phyloP scores from a whole-genome alignment of 2,329 filamentous ascomycete genomes.

The Fusarium beomiforme region DNA sequence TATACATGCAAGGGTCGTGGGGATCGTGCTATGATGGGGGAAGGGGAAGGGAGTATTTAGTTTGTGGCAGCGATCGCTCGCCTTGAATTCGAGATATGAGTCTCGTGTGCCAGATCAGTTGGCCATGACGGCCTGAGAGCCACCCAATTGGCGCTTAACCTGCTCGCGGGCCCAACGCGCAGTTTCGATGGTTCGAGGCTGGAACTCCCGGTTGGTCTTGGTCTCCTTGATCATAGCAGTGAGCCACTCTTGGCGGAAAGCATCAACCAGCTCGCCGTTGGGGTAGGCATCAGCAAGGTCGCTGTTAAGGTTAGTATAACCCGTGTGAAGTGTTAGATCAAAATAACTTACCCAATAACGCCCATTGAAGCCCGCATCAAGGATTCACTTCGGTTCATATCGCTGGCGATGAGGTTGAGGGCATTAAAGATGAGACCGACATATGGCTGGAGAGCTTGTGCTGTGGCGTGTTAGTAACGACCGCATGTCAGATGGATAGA shows the following conservation, averaged over 20 bases:
- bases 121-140: slow-evolving; percentile 61
- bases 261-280: slow-evolving; percentile 83
- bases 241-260: slow-evolving; percentile 92
- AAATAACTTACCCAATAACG: slow-evolving; percentile 82
- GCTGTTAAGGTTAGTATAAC: slow-evolving; percentile 57
- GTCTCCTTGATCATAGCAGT: slow-evolving; percentile 91
- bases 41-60: slow-evolving; percentile 26
- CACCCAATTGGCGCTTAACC: slow-evolving; percentile 87
- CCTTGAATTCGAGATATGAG: neutral
- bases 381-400: slow-evolving; percentile 89
- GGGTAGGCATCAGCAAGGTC: slow-evolving; percentile 95
- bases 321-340: neutral
- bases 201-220: slow-evolving; percentile 87
- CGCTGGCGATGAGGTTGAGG: slow-evolving; percentile 80
- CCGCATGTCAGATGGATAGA: neutral
- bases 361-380: slow-evolving; percentile 96
- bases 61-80: slow-evolving; percentile 9
- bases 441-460: slow-evolving; percentile 77
- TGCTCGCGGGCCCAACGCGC: slow-evolving; percentile 98
- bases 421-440: slow-evolving; percentile 89
- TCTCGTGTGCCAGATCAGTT: slow-evolving; percentile 46
- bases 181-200: slow-evolving; percentile 86
- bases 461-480: slow-evolving; percentile 56
- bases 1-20: slow-evolving; percentile 53
- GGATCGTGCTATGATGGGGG: slow-evolving; percentile 49